These are phyloP conservation scores for Polyporus arcularius DNA, from an alignment of 768 basidiomycete genomes.

Conservation along the genomic window DNA sequence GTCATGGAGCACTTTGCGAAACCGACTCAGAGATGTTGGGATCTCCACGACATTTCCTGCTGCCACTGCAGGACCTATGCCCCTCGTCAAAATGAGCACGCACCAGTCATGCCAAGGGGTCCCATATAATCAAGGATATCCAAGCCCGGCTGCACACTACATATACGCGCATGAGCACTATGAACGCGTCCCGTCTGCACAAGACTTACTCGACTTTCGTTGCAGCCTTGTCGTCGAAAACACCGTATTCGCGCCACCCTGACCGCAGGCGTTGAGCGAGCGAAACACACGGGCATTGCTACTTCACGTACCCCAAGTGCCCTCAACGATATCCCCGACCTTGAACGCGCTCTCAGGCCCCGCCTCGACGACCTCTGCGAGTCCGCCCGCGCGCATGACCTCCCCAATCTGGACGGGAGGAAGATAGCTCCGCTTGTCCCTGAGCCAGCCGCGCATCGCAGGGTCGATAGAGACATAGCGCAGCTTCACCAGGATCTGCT, in stretches of 20 bases:
- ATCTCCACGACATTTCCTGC: no score
- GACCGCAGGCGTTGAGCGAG: background rate
- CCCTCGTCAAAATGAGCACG: conserved; percentile 14
- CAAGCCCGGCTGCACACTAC: conserved; percentile 59
- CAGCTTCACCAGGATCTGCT: conserved; percentile 72
- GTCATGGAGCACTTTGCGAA: no score
- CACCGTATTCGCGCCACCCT: conserved; percentile 82
- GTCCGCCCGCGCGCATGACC: conserved; percentile 70
- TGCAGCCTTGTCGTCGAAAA: conserved; percentile 55
- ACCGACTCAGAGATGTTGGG: no score
- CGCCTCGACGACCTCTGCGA: conserved; percentile 65
- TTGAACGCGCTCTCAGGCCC: conserved; percentile 56
- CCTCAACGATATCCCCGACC: conserved; percentile 71
- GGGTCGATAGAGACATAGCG: conserved; percentile 85
- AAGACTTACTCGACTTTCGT: conserved; percentile 55
- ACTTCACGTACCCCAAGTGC: conserved; percentile 52
- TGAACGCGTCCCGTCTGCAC: background rate
- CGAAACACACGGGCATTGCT: background rate
- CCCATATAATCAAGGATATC: conserved; percentile 79
- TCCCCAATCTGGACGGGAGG: conserved; percentile 53
- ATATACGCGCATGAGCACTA: background rate
- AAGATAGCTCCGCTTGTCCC: conserved; percentile 69
- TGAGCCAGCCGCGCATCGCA: conserved; percentile 85
- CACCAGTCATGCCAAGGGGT: conserved; percentile 74
- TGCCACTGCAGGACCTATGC: no score